These are phyloP conservation scores for Coccomyxa sp. DNA, from an alignment of 139 green algal genomes.

Conservation along the genomic window DNA sequence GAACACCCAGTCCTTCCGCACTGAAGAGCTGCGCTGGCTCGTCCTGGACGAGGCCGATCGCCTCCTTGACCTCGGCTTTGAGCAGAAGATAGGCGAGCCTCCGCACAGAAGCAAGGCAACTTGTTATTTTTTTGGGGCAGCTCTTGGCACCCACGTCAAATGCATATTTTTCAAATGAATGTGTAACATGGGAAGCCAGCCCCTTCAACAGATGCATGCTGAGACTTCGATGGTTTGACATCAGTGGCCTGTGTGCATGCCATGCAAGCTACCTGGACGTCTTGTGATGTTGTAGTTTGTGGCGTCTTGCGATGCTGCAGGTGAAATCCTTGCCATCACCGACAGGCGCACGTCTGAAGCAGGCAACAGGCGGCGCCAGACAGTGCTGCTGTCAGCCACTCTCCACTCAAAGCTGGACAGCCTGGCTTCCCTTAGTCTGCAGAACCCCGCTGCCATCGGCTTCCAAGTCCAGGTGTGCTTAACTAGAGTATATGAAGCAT, in stretches of 20 bases:
- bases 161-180: no score
- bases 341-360: constrained; percentile 17
- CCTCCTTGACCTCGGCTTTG: constrained; percentile 92
- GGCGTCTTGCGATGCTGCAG: background rate
- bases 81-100: constrained; percentile 68
- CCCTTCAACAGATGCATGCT: no score
- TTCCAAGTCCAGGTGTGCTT: constrained; percentile 31
- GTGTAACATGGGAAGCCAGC: no score
- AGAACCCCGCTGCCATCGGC: constrained; percentile 65
- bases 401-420: constrained; percentile 61
- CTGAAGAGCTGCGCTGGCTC: constrained; percentile 54
- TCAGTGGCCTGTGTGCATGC: no score
- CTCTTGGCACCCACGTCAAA: no score
- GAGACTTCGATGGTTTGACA: no score
- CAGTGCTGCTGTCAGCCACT: constrained; percentile 85
- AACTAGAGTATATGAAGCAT: background rate
- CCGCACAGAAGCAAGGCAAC: background rate
- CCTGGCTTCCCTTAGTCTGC: constrained; percentile 64
- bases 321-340: constrained; percentile 30
- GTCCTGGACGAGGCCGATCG: constrained; percentile 92
- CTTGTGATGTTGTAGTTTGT: no score
- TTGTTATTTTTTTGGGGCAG: background rate
- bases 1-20: constrained; percentile 68
- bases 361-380: constrained; percentile 8
- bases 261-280: no score